Percentiles rank a stretch among this genome's conserved stretches.
These are phyloP conservation scores for Microbotryomycetes sp. DNA, from an alignment of 1,284 basidiomycete genomes.

Conservation along the genomic window DNA sequence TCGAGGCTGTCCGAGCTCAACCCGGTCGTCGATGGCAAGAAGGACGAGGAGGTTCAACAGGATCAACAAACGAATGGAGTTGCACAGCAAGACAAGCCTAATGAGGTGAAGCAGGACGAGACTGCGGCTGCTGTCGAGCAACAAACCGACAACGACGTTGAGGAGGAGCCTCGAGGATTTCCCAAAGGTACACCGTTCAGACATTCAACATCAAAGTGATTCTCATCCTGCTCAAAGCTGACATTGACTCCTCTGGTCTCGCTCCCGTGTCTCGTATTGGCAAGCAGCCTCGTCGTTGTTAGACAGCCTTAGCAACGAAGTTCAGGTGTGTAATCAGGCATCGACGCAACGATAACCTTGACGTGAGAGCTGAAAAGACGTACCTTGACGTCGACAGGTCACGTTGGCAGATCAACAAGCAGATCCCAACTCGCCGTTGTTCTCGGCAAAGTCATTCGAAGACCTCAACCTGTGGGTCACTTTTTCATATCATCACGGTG, in stretches of 20 bases:
- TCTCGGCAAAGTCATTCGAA: constrained; percentile 90
- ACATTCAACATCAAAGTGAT: too few relatives aligned
- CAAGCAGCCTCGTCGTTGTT: constrained; percentile 21
- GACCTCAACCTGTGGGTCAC: constrained; percentile 70
- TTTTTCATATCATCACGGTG: constrained; percentile 16
- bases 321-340: constrained; percentile 20
- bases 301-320: constrained; percentile 30
- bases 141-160: neutral
- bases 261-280: too few relatives aligned
- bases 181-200: constrained; percentile 4
- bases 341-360: too few relatives aligned
- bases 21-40: neutral
- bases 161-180: neutral
- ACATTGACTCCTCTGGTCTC: too few relatives aligned
- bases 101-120: neutral
- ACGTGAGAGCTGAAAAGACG: neutral
- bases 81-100: neutral
- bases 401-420: constrained; percentile 95
- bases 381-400: constrained; percentile 70
- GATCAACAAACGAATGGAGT: neutral
- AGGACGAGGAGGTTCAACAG: neutral
- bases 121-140: neutral
- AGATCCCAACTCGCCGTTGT: constrained; percentile 91
- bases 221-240: too few relatives aligned
- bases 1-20: constrained; percentile 14